These are phyloP conservation scores for Gossypium aridum DNA, from an alignment of 441 rosid genomes.

Conservation along the genomic window DNA sequence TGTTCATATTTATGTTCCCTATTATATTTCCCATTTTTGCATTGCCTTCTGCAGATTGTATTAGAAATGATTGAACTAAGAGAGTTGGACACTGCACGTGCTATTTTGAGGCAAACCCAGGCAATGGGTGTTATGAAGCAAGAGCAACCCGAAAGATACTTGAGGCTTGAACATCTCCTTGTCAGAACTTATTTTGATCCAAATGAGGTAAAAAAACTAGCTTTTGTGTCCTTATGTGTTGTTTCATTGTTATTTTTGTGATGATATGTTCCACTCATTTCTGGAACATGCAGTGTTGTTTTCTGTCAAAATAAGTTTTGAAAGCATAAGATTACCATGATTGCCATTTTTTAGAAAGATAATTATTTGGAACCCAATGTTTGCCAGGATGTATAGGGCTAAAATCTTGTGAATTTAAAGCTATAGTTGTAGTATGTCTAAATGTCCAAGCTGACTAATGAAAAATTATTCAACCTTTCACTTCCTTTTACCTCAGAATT, in stretches of 20 bases:
- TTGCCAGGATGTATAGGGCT: neutral
- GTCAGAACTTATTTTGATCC: conserved; percentile 98
- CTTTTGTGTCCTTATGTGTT: neutral
- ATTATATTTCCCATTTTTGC: neutral
- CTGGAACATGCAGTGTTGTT: neutral
- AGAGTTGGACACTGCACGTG: conserved; percentile 94
- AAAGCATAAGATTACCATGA: neutral
- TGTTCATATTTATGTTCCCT: neutral
- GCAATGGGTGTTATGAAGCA: conserved; percentile 99
- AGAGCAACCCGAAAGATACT: conserved; percentile 98
- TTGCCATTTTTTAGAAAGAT: neutral
- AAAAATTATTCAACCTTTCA: neutral
- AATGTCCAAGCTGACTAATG: neutral
- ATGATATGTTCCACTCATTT: neutral
- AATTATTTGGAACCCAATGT: neutral
- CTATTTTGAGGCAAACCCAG: conserved; percentile 95
- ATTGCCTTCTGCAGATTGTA: conserved; percentile 56
- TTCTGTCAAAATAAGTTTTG: conserved; percentile 5
- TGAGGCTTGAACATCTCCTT: conserved; percentile 93
- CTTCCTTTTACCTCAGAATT: neutral
- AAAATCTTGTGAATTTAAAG: neutral
- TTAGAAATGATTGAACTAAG: conserved; percentile 98
- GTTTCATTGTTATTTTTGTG: neutral
- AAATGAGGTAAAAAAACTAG: conserved; percentile 58
- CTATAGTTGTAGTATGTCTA: neutral